A percentile compares a stretch with the other conserved stretches of the same genome.
phyloP scores from a whole-genome alignment of 2,329 filamentous ascomycete species.

The Paraphoma chrysanthemicola region DNA sequence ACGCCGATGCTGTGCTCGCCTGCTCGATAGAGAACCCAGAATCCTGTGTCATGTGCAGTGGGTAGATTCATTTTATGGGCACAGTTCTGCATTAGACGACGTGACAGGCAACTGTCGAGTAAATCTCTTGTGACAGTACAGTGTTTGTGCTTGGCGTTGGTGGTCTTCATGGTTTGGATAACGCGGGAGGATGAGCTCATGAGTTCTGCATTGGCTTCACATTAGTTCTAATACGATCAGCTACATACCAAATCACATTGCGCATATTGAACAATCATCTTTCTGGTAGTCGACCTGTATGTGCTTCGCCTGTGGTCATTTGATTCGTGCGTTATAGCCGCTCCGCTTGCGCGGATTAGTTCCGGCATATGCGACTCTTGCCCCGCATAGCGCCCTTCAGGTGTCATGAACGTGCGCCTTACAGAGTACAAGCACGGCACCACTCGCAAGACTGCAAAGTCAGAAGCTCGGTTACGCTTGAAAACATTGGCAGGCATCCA shows the following conservation, averaged over 20 bases:
- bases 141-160: constrained; percentile 16
- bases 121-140: constrained; percentile 11
- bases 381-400: constrained; percentile 7
- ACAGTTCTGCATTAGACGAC: constrained; percentile 16
- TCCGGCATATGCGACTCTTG: constrained; percentile 9
- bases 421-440: not conserved
- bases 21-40: constrained; percentile 99
- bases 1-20: constrained; percentile 86
- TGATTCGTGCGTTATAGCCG: not conserved
- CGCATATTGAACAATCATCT: not conserved
- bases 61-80: constrained; percentile 60
- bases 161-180: constrained; percentile 5
- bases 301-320: not conserved
- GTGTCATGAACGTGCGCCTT: constrained; percentile 5
- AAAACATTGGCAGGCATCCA: too few species aligned
- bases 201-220: not conserved
- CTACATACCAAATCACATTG: not conserved
- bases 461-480: too few species aligned
- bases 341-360: constrained; percentile 14
- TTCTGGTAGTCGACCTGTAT: not conserved
- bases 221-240: not conserved
- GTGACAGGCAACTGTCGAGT: constrained; percentile 22
- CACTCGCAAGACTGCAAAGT: too few species aligned
- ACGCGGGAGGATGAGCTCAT: too few species aligned
- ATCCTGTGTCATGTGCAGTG: constrained; percentile 95